These are phyloP conservation scores for Clonostachys rosea DNA, from an alignment of 2,329 filamentous ascomycete species.

Conservation along the genomic window DNA sequence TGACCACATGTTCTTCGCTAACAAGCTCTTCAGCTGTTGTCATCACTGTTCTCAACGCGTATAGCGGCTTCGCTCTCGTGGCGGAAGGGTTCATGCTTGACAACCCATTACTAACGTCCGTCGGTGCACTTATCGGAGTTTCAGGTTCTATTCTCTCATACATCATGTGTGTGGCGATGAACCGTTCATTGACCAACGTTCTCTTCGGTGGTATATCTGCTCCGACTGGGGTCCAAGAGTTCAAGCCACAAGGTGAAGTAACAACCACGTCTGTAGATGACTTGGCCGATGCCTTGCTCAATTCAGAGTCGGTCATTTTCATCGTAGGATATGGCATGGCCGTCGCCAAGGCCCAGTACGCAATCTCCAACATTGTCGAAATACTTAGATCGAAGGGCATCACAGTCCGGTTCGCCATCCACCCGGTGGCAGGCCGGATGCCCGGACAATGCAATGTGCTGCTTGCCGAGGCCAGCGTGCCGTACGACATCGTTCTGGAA, in stretches of 20 bases:
- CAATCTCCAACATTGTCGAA: conserved; percentile 76
- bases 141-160: conserved; percentile 87
- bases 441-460: conserved; percentile 91
- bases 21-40: conserved; percentile 58
- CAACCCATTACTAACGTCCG: conserved; percentile 78
- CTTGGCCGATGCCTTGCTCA: conserved; percentile 68
- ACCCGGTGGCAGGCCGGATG: conserved; percentile 88
- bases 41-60: conserved; percentile 86
- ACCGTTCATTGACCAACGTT: conserved; percentile 82
- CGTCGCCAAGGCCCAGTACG: conserved; percentile 89
- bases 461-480: conserved; percentile 80
- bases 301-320: conserved; percentile 82
- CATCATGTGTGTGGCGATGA: conserved; percentile 88
- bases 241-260: conserved; percentile 75
- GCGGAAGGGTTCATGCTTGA: conserved; percentile 91
- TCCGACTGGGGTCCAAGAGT: conserved; percentile 48
- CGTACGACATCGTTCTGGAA: conserved; percentile 88
- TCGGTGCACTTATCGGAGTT: conserved; percentile 83
- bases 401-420: conserved; percentile 84
- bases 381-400: conserved; percentile 71
- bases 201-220: conserved; percentile 67
- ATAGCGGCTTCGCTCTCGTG: conserved; percentile 85
- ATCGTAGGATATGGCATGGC: conserved; percentile 94
- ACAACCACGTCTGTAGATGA: conserved; percentile 78
- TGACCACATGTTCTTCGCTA: not conserved